phyloP scores from a whole-genome alignment of 1,284 basidiomycete genomes.

The Wallemia ichthyophaga region DNA sequence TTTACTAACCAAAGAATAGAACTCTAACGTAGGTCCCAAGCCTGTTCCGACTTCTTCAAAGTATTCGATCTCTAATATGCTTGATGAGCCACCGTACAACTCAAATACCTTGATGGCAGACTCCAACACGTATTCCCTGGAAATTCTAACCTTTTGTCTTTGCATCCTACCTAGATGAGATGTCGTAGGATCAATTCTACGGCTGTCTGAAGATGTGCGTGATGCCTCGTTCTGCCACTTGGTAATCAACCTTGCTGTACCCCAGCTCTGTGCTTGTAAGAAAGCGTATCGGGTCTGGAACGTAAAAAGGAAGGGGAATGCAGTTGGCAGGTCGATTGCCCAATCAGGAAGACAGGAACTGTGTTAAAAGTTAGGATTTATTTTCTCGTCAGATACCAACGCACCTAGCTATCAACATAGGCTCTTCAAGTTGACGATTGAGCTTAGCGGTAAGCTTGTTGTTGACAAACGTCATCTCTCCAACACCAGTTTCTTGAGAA shows the following conservation, averaged over 20 bases:
- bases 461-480: constrained; percentile 66
- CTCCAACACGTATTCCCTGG: constrained; percentile 71
- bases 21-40: constrained; percentile 89
- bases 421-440: constrained; percentile 88
- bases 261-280: constrained; percentile 87
- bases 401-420: constrained; percentile 89
- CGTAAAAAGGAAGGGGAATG: constrained; percentile 93
- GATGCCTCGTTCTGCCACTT: constrained; percentile 61
- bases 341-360: constrained; percentile 87
- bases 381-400: constrained; percentile 5
- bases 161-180: constrained; percentile 71
- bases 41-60: constrained; percentile 98
- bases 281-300: constrained; percentile 91
- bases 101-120: constrained; percentile 97
- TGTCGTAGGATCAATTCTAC: constrained; percentile 40
- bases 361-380: not conserved
- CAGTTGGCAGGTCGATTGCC: constrained; percentile 73
- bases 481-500: constrained; percentile 17
- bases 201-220: constrained; percentile 27
- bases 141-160: constrained; percentile 88
- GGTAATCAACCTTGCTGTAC: constrained; percentile 70
- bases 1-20: constrained; percentile 74
- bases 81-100: constrained; percentile 62
- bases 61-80: constrained; percentile 88
- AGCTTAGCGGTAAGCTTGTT: constrained; percentile 95